A percentile compares a stretch with the other conserved stretches of the same genome.
Conservation (phyloP, 2,329 filamentous ascomycete species). For the Diaporthe ilicicola region DNA sequence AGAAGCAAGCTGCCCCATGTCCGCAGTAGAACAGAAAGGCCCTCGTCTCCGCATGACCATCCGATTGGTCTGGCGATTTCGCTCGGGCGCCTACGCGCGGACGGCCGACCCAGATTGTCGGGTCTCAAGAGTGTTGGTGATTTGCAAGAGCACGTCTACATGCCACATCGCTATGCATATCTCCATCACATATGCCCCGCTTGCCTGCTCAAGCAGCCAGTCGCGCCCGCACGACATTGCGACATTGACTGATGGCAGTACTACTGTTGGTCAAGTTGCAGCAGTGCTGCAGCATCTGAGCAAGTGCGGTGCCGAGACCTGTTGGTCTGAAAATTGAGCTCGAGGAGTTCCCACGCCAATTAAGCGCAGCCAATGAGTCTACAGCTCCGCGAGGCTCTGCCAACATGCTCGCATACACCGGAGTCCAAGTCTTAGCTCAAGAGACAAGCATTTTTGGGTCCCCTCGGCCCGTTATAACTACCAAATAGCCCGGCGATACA, state of each 20-base stretch:
- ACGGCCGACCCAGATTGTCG: constrained; percentile 15
- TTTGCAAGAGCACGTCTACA: not conserved
- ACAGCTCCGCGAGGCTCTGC: not conserved
- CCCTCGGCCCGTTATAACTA: constrained; percentile 25
- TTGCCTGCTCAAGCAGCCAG: constrained; percentile 20
- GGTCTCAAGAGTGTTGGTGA: not conserved
- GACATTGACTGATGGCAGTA: not conserved
- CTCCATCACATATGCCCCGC: not conserved
- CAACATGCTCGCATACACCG: not conserved
- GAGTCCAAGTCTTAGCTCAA: not conserved
- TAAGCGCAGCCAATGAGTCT: constrained; percentile 12
- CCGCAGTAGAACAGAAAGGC: not conserved
- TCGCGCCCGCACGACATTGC: not conserved
- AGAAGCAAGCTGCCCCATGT: not conserved
- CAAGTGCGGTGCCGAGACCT: not conserved
- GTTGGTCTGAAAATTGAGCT: not conserved
- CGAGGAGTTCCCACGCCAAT: not conserved
- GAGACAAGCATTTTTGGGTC: not conserved
- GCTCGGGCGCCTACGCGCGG: constrained; percentile 18
- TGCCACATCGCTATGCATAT: not conserved
- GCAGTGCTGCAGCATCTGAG: not conserved
- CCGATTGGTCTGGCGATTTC: constrained; percentile 3
- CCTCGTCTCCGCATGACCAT: not conserved
- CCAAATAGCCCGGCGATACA: not conserved
- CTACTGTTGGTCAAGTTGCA: not conserved